These are phyloP conservation scores for Didymella arachidicola DNA, from an alignment of 2,329 filamentous ascomycete genomes.

Conservation along the genomic window DNA sequence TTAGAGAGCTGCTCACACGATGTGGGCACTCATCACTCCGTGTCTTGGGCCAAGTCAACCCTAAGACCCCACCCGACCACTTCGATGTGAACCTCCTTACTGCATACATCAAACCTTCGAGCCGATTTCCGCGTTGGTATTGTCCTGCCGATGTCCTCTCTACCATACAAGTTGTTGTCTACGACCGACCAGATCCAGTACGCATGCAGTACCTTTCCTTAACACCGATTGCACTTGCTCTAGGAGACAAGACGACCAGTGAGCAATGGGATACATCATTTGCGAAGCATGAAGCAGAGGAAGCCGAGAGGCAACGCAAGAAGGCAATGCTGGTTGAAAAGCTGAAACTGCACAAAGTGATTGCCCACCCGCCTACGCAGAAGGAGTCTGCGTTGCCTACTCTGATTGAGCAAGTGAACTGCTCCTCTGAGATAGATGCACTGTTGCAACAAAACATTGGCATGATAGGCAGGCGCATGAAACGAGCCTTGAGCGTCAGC, in stretches of 20 bases:
- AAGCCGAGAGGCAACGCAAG: conserved; percentile 70
- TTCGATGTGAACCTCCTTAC: conserved; percentile 75
- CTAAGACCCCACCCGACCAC: conserved; percentile 54
- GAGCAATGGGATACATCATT: conserved; percentile 53
- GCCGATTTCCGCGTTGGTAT: conserved; percentile 72
- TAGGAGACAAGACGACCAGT: conserved; percentile 67
- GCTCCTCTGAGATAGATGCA: conserved; percentile 86
- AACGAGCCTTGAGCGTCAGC: conserved; percentile 87
- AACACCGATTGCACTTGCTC: conserved; percentile 83
- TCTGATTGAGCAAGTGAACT: conserved; percentile 94
- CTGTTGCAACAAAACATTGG: conserved; percentile 88
- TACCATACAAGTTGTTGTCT: conserved; percentile 86
- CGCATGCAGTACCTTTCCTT: conserved; percentile 97
- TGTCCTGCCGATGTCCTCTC: conserved; percentile 70
- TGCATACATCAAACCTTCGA: conserved; percentile 62
- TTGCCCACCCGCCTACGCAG: conserved; percentile 75
- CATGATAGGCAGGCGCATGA: conserved; percentile 80
- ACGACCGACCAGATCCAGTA: conserved; percentile 82
- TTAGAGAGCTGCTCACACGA: conserved; percentile 80
- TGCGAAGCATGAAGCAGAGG: conserved; percentile 69
- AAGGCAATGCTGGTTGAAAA: conserved; percentile 80
- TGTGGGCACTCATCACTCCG: conserved; percentile 85
- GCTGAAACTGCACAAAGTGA: conserved; percentile 84
- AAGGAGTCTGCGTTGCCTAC: conserved; percentile 82
- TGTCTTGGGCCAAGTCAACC: conserved; percentile 84